Evolutionary conservation across 2,329 filamentous ascomycete genomes (phyloP).

Genomic region (Exophiala lecanii-corni): DNA sequence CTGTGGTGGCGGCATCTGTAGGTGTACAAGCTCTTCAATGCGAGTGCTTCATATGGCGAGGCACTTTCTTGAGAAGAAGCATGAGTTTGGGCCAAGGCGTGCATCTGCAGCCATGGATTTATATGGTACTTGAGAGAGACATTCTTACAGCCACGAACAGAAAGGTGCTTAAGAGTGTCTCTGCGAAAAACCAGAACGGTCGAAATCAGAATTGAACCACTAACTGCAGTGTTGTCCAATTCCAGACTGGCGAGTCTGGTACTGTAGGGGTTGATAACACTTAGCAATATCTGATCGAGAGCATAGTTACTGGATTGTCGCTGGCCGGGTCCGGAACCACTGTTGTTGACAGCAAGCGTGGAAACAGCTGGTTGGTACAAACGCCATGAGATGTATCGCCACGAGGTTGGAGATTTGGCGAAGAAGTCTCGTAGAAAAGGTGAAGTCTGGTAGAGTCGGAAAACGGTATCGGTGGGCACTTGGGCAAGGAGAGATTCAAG

Average conservation of each 20-base stretch:
- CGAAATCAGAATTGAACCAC: slow-evolving; percentile 52
- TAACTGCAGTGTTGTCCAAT: slow-evolving; percentile 58
- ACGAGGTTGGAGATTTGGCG: slow-evolving; percentile 54
- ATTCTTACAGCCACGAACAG: slow-evolving; percentile 60
- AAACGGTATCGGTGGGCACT: slow-evolving; percentile 51
- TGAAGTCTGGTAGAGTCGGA: slow-evolving; percentile 57
- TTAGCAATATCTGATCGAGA: slow-evolving; percentile 54
- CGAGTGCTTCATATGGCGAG: slow-evolving; percentile 43
- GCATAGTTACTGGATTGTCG: slow-evolving; percentile 55
- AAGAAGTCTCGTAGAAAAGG: slow-evolving; percentile 52
- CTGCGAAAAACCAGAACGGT: slow-evolving; percentile 52
- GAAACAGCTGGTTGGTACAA: slow-evolving; percentile 38
- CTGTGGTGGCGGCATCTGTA: slow-evolving; percentile 61
- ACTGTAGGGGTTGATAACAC: slow-evolving; percentile 53
- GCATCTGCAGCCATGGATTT: slow-evolving; percentile 53
- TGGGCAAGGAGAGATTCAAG: slow-evolving; percentile 56
- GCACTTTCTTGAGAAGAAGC: slow-evolving; percentile 10
- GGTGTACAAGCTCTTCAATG: slow-evolving; percentile 56
- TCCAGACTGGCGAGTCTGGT: slow-evolving; percentile 53
- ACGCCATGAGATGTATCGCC: slow-evolving; percentile 57
- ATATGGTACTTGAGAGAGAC: slow-evolving; percentile 62
- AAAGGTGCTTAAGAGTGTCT: slow-evolving; percentile 54
- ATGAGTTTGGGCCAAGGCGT: slow-evolving; percentile 32
- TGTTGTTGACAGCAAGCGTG: slow-evolving; percentile 30
- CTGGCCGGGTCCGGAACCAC: slow-evolving; percentile 27